Evolutionary conservation across 2,329 filamentous ascomycete genomes (phyloP).

Genomic region (Sporothrix protearum): DNA sequence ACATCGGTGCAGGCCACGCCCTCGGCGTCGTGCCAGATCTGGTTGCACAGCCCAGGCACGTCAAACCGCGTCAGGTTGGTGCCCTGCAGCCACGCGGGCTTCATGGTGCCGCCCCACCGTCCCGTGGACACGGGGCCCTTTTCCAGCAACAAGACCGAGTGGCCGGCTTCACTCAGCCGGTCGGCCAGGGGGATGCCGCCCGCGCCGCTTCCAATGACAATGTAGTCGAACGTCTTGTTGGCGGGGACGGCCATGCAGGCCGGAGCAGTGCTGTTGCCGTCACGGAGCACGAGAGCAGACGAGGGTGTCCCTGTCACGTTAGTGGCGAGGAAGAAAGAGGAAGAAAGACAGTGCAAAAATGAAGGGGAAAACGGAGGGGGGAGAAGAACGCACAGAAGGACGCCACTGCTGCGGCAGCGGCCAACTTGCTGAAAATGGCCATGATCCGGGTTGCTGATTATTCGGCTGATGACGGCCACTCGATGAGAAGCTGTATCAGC

Average conservation of each 20-base stretch:
- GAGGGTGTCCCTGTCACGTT: not conserved
- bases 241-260: not conserved
- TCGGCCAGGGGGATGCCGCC: conserved; percentile 60
- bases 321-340: too few relatives aligned
- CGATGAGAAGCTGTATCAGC: not conserved
- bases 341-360: too few relatives aligned
- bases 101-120: conserved; percentile 61
- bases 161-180: conserved; percentile 60
- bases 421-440: conserved; percentile 9
- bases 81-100: conserved; percentile 58
- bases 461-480: not conserved
- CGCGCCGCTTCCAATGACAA: conserved; percentile 61
- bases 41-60: conserved; percentile 66
- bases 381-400: conserved; percentile 12
- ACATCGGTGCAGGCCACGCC: conserved; percentile 61
- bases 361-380: too few relatives aligned
- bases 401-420: conserved; percentile 9
- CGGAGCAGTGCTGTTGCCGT: not conserved
- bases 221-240: conserved; percentile 52
- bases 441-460: not conserved
- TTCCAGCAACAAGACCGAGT: conserved; percentile 62
- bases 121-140: conserved; percentile 60
- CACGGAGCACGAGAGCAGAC: not conserved
- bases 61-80: conserved; percentile 67
- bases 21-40: conserved; percentile 62